A percentile compares a stretch with the other conserved stretches of the same genome.
Evolutionary conservation across 2,329 filamentous ascomycete genomes (phyloP).

Genomic region (Metarhizium album): DNA sequence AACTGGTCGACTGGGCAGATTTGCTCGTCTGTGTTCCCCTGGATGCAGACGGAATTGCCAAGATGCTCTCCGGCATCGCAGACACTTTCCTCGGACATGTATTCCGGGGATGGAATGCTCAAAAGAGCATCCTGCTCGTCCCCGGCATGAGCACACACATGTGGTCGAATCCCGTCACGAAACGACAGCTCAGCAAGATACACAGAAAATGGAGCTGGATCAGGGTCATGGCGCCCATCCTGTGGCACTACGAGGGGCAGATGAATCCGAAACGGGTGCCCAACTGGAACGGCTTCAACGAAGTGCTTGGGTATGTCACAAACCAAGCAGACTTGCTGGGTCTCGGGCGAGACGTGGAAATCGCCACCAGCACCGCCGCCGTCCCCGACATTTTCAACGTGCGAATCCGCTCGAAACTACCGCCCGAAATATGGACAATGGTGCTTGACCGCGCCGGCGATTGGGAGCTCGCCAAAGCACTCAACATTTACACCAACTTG

Average conservation of each 20-base stretch:
- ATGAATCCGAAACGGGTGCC: conserved; percentile 41
- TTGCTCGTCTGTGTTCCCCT: conserved; percentile 75
- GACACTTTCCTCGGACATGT: conserved; percentile 74
- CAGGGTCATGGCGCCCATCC: conserved; percentile 64
- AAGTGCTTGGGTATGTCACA: conserved; percentile 63
- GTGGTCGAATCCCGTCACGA: conserved; percentile 86
- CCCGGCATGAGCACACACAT: conserved; percentile 82
- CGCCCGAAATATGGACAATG: conserved; percentile 81
- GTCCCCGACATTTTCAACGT: conserved; percentile 21
- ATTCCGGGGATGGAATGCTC: conserved; percentile 74
- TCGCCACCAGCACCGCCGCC: conserved; percentile 30
- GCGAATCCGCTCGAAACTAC: conserved; percentile 41
- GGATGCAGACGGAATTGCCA: conserved; percentile 72
- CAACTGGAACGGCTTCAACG: conserved; percentile 55
- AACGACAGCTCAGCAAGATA: conserved; percentile 77
- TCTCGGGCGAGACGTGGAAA: conserved; percentile 60
- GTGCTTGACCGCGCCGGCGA: conserved; percentile 77
- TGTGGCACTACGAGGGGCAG: conserved; percentile 64
- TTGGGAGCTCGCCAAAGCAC: conserved; percentile 78
- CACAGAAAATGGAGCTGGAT: conserved; percentile 81
- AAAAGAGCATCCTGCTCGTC: conserved; percentile 74
- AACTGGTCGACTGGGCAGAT: conserved; percentile 80
- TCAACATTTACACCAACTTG: conserved; percentile 72
- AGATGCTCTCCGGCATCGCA: conserved; percentile 77
- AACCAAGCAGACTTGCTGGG: conserved; percentile 68